A percentile compares a stretch with the other conserved stretches of the same genome.
These are phyloP conservation scores for Viola odorata DNA, from an alignment of 345 rosid species.

Conservation along the genomic window DNA sequence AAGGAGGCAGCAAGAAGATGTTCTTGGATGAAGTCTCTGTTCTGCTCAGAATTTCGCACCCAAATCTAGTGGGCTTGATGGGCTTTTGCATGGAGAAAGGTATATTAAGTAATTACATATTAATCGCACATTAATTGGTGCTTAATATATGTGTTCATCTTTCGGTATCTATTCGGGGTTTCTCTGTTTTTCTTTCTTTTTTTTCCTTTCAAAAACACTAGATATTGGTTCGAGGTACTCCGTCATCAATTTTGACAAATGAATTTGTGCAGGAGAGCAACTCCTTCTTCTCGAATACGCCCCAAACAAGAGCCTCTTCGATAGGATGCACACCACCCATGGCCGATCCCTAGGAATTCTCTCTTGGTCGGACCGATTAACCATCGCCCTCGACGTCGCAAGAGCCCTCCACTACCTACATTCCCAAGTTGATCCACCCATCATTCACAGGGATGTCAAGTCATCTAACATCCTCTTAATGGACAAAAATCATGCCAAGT, in stretches of 20 bases:
- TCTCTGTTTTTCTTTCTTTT: too few relatives aligned
- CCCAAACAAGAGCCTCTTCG: conserved; percentile 43
- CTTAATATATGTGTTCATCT: too few relatives aligned
- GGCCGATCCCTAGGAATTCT: conserved; percentile 30
- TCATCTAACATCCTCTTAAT: conserved; percentile 44
- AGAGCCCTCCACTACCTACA: conserved; percentile 40
- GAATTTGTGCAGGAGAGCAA: conserved; percentile 31
- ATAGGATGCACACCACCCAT: conserved; percentile 33
- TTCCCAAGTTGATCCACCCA: conserved; percentile 35
- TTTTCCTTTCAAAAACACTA: too few relatives aligned
- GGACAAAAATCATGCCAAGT: conserved; percentile 33
- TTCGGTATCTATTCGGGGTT: too few relatives aligned
- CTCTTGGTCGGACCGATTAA: conserved; percentile 36
- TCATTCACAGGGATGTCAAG: conserved; percentile 56
- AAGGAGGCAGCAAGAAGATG: conserved; percentile 42
- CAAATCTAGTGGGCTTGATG: conserved; percentile 40
- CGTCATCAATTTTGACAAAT: neutral
- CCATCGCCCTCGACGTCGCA: conserved; percentile 42
- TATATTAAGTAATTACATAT: neutral
- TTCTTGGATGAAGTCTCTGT: conserved; percentile 52
- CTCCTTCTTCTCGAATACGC: conserved; percentile 37
- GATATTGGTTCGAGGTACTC: neutral
- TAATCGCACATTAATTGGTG: neutral
- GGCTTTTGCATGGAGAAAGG: conserved; percentile 51
- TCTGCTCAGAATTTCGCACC: conserved; percentile 44